Percentiles rank a stretch among this genome's conserved stretches.
These are phyloP conservation scores for Silene latifolia DNA, from an alignment of 148 eudicot species.

Conservation along the genomic window DNA sequence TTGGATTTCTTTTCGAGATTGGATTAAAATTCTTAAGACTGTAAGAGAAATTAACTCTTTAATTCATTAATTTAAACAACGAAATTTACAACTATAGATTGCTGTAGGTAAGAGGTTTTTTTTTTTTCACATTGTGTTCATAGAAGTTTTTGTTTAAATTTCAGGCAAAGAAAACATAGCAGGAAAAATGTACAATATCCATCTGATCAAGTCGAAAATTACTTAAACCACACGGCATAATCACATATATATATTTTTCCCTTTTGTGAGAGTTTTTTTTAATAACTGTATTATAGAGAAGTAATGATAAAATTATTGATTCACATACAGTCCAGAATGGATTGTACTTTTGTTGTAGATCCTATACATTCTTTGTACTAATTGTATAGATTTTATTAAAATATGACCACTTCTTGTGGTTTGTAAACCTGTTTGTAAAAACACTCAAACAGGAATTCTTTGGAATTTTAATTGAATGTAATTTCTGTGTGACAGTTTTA, in stretches of 20 bases:
- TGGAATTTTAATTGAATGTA: neutral
- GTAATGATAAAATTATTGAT: neutral
- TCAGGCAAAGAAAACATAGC: conserved; percentile 33
- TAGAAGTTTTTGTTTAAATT: conserved; percentile 11
- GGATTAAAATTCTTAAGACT: no score
- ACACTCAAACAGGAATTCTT: neutral
- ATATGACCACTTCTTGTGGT: neutral
- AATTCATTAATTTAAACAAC: no score
- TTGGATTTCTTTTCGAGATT: no score
- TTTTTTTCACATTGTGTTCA: conserved; percentile 8
- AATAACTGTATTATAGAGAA: neutral
- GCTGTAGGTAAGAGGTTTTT: no score
- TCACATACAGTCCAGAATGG: neutral
- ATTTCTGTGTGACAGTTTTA: no score
- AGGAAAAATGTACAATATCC: neutral
- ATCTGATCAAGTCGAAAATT: conserved; percentile 4
- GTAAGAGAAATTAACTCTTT: no score
- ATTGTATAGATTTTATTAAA: neutral
- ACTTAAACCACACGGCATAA: neutral
- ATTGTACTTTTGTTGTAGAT: neutral
- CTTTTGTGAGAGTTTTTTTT: neutral
- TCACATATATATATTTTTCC: neutral
- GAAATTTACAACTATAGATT: no score
- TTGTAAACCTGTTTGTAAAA: no score
- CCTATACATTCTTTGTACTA: no score